phyloP scores from a whole-genome alignment of 1,284 basidiomycete genomes.

The Marasmius oreades region DNA sequence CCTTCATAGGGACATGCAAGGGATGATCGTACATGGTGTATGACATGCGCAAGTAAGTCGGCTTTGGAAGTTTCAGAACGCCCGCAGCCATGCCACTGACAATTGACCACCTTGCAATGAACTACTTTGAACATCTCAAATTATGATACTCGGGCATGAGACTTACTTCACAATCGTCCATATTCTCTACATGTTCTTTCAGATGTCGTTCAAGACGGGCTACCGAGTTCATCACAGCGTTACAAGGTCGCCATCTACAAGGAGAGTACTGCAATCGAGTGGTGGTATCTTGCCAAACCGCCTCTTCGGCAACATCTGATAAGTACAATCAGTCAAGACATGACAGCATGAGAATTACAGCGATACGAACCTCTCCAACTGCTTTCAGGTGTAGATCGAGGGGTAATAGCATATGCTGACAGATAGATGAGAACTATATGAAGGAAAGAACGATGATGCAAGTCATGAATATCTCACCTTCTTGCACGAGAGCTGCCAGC shows the following conservation, averaged over 20 bases:
- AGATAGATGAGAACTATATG: background rate
- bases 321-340: slow-evolving; percentile 10
- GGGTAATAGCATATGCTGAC: background rate
- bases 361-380: background rate
- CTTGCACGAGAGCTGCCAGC: background rate
- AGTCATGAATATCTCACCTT: background rate
- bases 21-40: slow-evolving; percentile 38
- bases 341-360: slow-evolving; percentile 6
- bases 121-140: background rate
- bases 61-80: slow-evolving; percentile 29
- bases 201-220: slow-evolving; percentile 49
- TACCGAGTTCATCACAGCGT: slow-evolving; percentile 48
- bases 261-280: slow-evolving; percentile 41
- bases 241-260: slow-evolving; percentile 62
- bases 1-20: slow-evolving; percentile 47
- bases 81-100: slow-evolving; percentile 47
- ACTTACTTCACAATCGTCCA: slow-evolving; percentile 22
- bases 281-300: slow-evolving; percentile 40
- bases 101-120: slow-evolving; percentile 30
- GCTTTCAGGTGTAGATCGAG: background rate
- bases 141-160: background rate
- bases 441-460: background rate
- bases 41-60: slow-evolving; percentile 36
- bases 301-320: slow-evolving; percentile 38
- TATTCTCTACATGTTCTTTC: slow-evolving; percentile 36